Conservation (phyloP, 2,329 filamentous ascomycete species). For the Phialocephala sp. region DNA sequence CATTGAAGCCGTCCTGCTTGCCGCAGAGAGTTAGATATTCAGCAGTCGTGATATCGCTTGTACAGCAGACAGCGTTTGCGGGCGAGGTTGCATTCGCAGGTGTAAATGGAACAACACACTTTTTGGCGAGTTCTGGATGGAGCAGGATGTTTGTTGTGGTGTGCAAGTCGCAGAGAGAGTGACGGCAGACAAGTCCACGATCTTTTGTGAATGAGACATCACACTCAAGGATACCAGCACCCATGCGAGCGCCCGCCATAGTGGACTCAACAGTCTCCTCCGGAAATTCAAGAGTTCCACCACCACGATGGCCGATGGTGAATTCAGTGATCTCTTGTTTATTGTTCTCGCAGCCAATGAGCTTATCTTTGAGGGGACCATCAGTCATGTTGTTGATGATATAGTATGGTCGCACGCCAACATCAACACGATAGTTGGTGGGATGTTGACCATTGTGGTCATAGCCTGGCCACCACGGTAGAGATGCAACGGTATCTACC, state of each 20-base stretch:
- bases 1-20: conserved; percentile 33
- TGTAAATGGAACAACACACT: conserved; percentile 31
- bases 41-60: conserved; percentile 31
- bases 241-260: conserved; percentile 32
- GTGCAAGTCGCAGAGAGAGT: conserved; percentile 35
- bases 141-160: conserved; percentile 33
- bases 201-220: conserved; percentile 35
- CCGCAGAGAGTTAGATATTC: conserved; percentile 33
- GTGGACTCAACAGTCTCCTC: conserved; percentile 30
- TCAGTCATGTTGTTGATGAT: conserved; percentile 33
- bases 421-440: conserved; percentile 19
- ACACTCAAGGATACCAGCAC: conserved; percentile 33
- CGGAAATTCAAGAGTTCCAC: conserved; percentile 32
- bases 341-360: conserved; percentile 31
- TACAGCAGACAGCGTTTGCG: conserved; percentile 32
- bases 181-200: conserved; percentile 32
- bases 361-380: conserved; percentile 29
- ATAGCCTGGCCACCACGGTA: conserved; percentile 3
- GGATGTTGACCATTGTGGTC: background rate
- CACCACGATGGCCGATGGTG: conserved; percentile 33
- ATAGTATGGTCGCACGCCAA: conserved; percentile 31
- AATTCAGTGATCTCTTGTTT: conserved; percentile 23
- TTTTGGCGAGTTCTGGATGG: conserved; percentile 24
- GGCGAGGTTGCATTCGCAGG: conserved; percentile 23
- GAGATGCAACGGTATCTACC: conserved; percentile 1